These are phyloP conservation scores for Clathrospora elynae DNA, from an alignment of 2,329 filamentous ascomycete species.

Conservation along the genomic window DNA sequence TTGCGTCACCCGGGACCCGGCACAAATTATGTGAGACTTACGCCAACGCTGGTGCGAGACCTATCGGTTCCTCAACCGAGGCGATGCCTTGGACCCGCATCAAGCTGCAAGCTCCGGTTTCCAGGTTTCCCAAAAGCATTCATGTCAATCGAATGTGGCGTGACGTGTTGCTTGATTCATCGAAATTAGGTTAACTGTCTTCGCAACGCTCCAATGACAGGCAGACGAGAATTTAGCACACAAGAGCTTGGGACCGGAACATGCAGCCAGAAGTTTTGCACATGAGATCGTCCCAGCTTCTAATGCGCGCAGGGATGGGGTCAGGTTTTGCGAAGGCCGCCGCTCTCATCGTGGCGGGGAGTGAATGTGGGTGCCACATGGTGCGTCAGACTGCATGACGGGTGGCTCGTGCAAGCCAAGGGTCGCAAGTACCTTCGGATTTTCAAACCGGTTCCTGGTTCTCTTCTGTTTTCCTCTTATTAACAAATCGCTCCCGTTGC, in stretches of 20 bases:
- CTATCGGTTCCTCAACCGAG: no score
- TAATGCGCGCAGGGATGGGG: slow-evolving; percentile 33
- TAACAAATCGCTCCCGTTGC: slow-evolving; percentile 39
- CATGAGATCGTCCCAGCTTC: slow-evolving; percentile 9
- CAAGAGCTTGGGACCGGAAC: slow-evolving; percentile 11
- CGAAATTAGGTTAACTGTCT: background rate
- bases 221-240: background rate
- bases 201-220: slow-evolving; percentile 7
- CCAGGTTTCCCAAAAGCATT: no score
- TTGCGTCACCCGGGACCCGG: no score
- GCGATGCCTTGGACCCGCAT: no score
- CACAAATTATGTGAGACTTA: no score
- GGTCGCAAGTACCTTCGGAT: slow-evolving; percentile 34
- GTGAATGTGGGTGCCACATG: slow-evolving; percentile 33
- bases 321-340: slow-evolving; percentile 39
- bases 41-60: no score
- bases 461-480: slow-evolving; percentile 37
- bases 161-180: slow-evolving; percentile 11
- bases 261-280: background rate
- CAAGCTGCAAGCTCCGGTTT: no score
- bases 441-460: slow-evolving; percentile 47
- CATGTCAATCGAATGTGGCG: background rate
- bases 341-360: slow-evolving; percentile 30
- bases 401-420: slow-evolving; percentile 45
- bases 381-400: slow-evolving; percentile 48